phyloP scores from a whole-genome alignment of 805 yeast species.

The Lipomyces sp. region DNA sequence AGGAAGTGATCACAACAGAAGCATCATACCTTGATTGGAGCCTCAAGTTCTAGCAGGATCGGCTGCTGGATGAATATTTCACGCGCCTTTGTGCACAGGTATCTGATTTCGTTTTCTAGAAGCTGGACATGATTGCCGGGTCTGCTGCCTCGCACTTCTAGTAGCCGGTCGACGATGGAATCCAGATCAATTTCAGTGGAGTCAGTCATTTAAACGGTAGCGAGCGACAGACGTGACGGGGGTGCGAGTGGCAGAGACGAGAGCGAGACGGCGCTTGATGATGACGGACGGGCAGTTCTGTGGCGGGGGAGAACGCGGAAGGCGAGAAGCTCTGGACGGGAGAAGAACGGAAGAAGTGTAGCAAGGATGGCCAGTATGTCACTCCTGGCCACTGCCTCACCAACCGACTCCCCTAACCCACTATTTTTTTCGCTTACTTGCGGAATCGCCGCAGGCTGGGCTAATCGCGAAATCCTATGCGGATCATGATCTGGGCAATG shows the following conservation, averaged over 20 bases:
- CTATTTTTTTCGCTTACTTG: too few relatives aligned
- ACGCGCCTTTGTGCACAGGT: slow-evolving; percentile 95
- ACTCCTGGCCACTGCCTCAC: slow-evolving; percentile 1
- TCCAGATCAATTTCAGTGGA: slow-evolving; percentile 86
- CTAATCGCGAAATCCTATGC: too few relatives aligned
- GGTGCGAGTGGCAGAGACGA: slow-evolving; percentile 4
- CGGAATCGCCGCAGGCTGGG: too few relatives aligned
- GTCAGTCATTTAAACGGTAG: slow-evolving; percentile 25
- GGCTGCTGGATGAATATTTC: slow-evolving; percentile 98
- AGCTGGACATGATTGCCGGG: slow-evolving; percentile 97
- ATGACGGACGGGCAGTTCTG: slow-evolving; percentile 7
- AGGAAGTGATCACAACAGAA: background rate
- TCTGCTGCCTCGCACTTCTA: slow-evolving; percentile 97
- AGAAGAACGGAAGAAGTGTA: background rate
- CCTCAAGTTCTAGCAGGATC: slow-evolving; percentile 90
- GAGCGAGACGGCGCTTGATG: slow-evolving; percentile 11
- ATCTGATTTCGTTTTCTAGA: slow-evolving; percentile 92
- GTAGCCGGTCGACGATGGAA: slow-evolving; percentile 92
- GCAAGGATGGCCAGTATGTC: background rate
- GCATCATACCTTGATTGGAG: slow-evolving; percentile 82
- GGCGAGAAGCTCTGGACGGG: slow-evolving; percentile 1
- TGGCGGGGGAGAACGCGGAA: slow-evolving; percentile 4
- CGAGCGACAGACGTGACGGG: slow-evolving; percentile 2
- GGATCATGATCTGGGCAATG: too few relatives aligned
- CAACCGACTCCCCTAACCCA: background rate